These are phyloP conservation scores for Phytophthora multivora DNA, from an alignment of 352 stramenopile species.

Conservation along the genomic window DNA sequence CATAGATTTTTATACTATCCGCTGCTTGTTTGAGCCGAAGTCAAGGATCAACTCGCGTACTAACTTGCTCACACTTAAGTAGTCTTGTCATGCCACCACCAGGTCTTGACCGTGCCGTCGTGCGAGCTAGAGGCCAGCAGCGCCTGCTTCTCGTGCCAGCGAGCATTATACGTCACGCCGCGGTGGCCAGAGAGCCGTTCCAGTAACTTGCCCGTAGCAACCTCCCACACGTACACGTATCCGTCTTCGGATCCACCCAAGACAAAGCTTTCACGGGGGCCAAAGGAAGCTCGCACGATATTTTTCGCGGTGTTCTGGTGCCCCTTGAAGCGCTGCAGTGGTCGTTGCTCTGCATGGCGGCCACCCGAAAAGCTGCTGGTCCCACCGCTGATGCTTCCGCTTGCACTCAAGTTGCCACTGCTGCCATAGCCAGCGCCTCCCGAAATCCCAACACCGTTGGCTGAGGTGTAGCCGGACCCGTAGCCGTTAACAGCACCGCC, in stretches of 20 bases:
- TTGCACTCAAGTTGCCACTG: slow-evolving; percentile 33
- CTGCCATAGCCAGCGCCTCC: slow-evolving; percentile 25
- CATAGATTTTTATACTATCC: slow-evolving; percentile 32
- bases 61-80: slow-evolving; percentile 16
- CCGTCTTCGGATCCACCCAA: slow-evolving; percentile 86
- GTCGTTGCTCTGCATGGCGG: slow-evolving; percentile 60
- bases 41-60: slow-evolving; percentile 8
- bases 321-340: slow-evolving; percentile 87
- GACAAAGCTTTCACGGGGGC: slow-evolving; percentile 86
- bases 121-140: slow-evolving; percentile 86
- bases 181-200: slow-evolving; percentile 78
- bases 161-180: slow-evolving; percentile 85
- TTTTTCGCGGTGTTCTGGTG: slow-evolving; percentile 92
- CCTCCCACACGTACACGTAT: slow-evolving; percentile 89
- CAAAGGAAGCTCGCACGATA: slow-evolving; percentile 84
- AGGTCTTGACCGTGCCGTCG: slow-evolving; percentile 90
- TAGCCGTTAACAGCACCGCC: slow-evolving; percentile 22
- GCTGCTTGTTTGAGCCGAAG: slow-evolving; percentile 3
- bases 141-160: slow-evolving; percentile 87
- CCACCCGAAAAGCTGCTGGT: slow-evolving; percentile 28
- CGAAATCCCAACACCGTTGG: slow-evolving; percentile 26
- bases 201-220: slow-evolving; percentile 83
- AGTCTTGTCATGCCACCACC: slow-evolving; percentile 85
- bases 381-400: slow-evolving; percentile 23
- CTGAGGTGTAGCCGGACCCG: slow-evolving; percentile 21